These are phyloP conservation scores for Picochlorum sp. DNA, from an alignment of 139 green algal species.

Conservation along the genomic window DNA sequence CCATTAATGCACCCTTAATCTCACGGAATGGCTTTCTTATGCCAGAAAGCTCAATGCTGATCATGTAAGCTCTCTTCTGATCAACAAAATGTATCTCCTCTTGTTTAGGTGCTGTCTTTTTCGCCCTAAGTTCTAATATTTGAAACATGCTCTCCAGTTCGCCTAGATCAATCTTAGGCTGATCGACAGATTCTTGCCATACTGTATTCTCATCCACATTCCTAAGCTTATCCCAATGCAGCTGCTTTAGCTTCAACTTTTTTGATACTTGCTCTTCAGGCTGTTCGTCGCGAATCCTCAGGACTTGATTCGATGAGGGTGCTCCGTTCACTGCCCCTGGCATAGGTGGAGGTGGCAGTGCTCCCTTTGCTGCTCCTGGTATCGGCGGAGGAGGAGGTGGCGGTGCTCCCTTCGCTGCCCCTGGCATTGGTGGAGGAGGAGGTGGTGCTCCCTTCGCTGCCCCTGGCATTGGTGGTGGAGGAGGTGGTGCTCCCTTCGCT, in stretches of 20 bases:
- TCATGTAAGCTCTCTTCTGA: constrained; percentile 67
- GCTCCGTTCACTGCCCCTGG: neutral
- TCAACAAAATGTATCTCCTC: constrained; percentile 56
- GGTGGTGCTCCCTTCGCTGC: constrained; percentile 10
- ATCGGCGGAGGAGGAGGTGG: constrained; percentile 12
- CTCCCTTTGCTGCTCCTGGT: neutral
- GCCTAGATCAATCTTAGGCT: constrained; percentile 34
- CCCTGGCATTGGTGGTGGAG: constrained; percentile 29
- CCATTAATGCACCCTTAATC: constrained; percentile 48
- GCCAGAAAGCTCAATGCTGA: constrained; percentile 67
- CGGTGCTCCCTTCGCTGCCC: neutral
- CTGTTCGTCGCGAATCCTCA: too few species aligned
- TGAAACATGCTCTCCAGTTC: constrained; percentile 58
- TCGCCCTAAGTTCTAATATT: constrained; percentile 7
- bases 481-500: constrained; percentile 18
- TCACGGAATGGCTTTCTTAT: constrained; percentile 46
- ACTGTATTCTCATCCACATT: constrained; percentile 39
- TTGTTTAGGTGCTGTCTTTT: constrained; percentile 4
- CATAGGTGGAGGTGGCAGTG: neutral
- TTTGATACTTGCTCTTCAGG: neutral
- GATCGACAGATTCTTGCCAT: constrained; percentile 31
- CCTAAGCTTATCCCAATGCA: constrained; percentile 80
- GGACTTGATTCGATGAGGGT: neutral
- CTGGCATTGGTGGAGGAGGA: constrained; percentile 20
- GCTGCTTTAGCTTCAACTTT: constrained; percentile 48